These are phyloP conservation scores for Dendrobium huoshanense DNA, from an alignment of 106 monocot genomes.

Conservation along the genomic window DNA sequence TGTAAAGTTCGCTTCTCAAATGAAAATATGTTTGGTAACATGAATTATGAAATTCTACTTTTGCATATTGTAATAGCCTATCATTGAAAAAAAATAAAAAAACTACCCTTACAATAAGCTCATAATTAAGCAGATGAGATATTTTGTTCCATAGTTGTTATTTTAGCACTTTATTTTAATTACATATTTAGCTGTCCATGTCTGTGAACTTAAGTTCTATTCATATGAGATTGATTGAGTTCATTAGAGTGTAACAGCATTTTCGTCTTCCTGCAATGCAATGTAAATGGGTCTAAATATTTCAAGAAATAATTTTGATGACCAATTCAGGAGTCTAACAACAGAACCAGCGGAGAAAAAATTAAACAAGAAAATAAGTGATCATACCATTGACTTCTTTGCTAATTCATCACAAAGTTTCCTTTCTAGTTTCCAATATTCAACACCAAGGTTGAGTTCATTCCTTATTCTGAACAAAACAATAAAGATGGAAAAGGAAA, in stretches of 20 bases:
- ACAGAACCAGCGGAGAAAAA: neutral
- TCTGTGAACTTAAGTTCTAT: too few relatives aligned
- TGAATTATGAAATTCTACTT: neutral
- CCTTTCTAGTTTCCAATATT: conserved; percentile 86
- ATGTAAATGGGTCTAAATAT: neutral
- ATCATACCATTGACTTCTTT: conserved; percentile 29
- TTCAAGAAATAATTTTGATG: neutral
- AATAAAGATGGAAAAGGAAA: neutral
- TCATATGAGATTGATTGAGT: neutral
- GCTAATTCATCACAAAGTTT: conserved; percentile 61
- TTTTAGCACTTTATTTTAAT: too few relatives aligned
- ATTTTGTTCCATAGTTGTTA: neutral
- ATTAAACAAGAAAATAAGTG: neutral
- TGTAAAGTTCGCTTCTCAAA: too few relatives aligned
- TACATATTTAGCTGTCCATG: too few relatives aligned
- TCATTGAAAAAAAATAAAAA: neutral
- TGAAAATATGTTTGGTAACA: neutral
- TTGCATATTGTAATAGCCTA: neutral
- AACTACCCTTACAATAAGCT: neutral
- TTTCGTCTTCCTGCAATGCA: neutral
- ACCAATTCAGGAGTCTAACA: neutral
- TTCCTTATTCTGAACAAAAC: conserved; percentile 42
- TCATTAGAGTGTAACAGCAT: neutral
- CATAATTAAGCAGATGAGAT: neutral
- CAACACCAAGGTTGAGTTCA: conserved; percentile 57